phyloP scores from a whole-genome alignment of 163 green algal species.

The Chlamydomonas reinhardtii region DNA sequence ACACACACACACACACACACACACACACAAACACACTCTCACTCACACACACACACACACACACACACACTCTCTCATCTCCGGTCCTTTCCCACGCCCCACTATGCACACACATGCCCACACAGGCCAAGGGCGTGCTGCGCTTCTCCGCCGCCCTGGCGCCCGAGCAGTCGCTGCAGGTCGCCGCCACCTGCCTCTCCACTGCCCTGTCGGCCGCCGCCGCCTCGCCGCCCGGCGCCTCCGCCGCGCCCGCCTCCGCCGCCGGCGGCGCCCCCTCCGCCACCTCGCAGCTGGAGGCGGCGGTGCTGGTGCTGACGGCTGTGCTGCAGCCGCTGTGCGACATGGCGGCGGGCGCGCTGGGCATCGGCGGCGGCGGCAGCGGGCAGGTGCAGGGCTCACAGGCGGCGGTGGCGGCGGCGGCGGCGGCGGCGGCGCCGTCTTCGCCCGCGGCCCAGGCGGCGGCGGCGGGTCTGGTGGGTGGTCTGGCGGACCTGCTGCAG shows the following conservation, averaged over 20 bases:
- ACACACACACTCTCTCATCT: no score
- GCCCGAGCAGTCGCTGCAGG: constrained; percentile 38
- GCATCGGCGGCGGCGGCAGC: neutral
- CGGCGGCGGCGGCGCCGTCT: neutral
- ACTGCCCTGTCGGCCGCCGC: constrained; percentile 6
- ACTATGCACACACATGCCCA: no score
- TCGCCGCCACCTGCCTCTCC: constrained; percentile 19
- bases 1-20: no score
- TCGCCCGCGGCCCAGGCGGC: constrained; percentile 11
- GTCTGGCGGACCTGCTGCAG: constrained; percentile 52
- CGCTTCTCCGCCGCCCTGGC: constrained; percentile 48
- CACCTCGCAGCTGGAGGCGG: constrained; percentile 44
- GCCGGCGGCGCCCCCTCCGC: neutral
- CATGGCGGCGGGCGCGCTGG: constrained; percentile 37
- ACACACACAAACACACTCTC: no score
- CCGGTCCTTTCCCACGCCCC: neutral
- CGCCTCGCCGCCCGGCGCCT: neutral
- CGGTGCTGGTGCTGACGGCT: constrained; percentile 41
- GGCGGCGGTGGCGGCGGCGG: neutral
- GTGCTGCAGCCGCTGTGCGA: constrained; percentile 48
- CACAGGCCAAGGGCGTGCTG: constrained; percentile 51
- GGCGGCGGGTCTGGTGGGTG: neutral
- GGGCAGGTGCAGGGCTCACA: neutral
- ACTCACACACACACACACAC: no score
- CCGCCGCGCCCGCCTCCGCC: neutral